These are phyloP conservation scores for Ascobolus immersus DNA, from an alignment of 495 filamentous ascomycete species.

Conservation along the genomic window DNA sequence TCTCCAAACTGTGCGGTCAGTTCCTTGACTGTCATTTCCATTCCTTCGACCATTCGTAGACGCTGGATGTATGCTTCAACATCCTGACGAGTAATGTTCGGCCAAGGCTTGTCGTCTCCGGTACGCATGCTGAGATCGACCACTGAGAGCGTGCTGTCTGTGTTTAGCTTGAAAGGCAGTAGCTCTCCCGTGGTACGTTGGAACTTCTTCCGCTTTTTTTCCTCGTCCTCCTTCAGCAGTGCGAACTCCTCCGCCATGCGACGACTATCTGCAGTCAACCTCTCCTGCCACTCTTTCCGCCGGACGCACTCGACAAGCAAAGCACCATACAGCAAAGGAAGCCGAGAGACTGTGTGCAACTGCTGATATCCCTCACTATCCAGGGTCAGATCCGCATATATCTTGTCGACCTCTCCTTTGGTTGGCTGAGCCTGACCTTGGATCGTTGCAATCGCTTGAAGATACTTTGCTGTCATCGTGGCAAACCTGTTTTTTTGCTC, in stretches of 20 bases:
- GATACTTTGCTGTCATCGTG: conserved; percentile 34
- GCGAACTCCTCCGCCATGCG: conserved; percentile 79
- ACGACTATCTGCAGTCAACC: conserved; percentile 59
- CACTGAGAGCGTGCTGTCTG: not conserved
- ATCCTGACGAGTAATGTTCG: conserved; percentile 34
- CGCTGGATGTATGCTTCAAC: conserved; percentile 38
- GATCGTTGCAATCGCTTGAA: conserved; percentile 55
- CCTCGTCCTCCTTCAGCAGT: conserved; percentile 68
- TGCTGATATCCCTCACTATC: no score
- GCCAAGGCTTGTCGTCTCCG: conserved; percentile 48
- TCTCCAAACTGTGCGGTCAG: conserved; percentile 33
- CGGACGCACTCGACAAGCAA: conserved; percentile 63
- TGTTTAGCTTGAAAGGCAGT: conserved; percentile 17
- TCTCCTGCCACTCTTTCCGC: conserved; percentile 72
- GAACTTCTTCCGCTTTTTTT: conserved; percentile 73
- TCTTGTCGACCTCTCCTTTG: conserved; percentile 38
- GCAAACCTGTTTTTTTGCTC: conserved; percentile 26
- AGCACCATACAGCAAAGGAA: conserved; percentile 73
- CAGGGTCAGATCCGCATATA: no score
- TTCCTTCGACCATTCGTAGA: conserved; percentile 27
- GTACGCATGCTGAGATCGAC: conserved; percentile 29
- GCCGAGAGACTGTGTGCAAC: no score
- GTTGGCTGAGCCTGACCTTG: conserved; percentile 45
- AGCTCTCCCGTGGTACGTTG: conserved; percentile 43
- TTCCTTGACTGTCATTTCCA: conserved; percentile 23